Base-by-base conservation (phyloP, 805 yeast species). In the Candida adriatica region DNA sequence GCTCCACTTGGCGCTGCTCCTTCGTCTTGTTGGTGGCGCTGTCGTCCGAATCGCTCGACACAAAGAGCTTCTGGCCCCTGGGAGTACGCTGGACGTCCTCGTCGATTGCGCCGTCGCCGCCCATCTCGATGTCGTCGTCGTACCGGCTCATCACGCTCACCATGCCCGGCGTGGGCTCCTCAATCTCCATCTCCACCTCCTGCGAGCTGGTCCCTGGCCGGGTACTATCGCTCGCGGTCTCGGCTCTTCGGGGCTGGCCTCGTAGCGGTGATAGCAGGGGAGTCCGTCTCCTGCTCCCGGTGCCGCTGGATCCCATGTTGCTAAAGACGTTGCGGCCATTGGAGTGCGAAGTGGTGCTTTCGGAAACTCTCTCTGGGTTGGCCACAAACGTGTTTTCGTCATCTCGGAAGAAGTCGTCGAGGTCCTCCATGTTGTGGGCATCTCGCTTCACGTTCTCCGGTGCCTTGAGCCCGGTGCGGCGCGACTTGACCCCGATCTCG, bases 371-470 rank as follows among this genome's bases (percentile, higher is more conserved):
- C 15, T 16, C 14, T 4, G 16, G 23, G 8, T 13, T n/a, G 13
- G 26, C 16, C n/a, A 33, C 27, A 20, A 33, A 29, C 22, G 33
- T 41, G 21, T 38, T 30, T 17, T 32, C 34, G 10, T 37, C 41
- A 14, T 75, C 81, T 27, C 63, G 65, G 33, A 79, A 80, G 51
- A 79, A 80, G 34, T 78, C 86, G 41, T 75, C 78, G 11, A 80
- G 49, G 43, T 75, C 80, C 45, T 80, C 88, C 72, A 79, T 69
- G 17, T 79, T 73, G 44, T 74, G 68, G 29, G 66, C 64, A 50
- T 79, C 82, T 43, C 69, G 66, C 26, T 59, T 59, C 19, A 79
- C 56, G 37, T 64, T 61, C 16, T 56, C 56, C 27, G 60, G 66
- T 7, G 71, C 71, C 31, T 56, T 56, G 13, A 76, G 55, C 6